Percentiles rank a stretch among this genome's conserved stretches.
These are phyloP conservation scores for Galerina sulciceps DNA, from an alignment of 768 basidiomycete species.

Conservation along the genomic window DNA sequence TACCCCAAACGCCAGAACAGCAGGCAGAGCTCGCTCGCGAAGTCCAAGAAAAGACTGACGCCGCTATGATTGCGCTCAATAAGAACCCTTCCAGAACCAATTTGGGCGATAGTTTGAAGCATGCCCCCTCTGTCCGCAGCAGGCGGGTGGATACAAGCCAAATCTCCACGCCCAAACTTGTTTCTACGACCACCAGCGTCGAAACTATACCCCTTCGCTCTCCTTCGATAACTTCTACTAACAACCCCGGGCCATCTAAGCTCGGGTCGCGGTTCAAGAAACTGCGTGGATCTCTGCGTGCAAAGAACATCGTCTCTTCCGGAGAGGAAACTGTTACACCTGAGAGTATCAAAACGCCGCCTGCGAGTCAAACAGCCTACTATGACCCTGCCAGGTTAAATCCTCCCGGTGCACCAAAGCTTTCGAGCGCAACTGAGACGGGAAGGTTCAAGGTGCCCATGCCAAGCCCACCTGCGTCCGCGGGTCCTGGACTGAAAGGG, in stretches of 20 bases:
- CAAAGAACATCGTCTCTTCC: constrained; percentile 44
- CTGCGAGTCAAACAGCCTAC: constrained; percentile 38
- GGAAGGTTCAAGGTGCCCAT: constrained; percentile 58
- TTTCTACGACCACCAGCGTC: constrained; percentile 71
- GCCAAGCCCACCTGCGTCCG: constrained; percentile 69
- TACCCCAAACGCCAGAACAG: constrained; percentile 48
- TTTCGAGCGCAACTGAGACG: constrained; percentile 54
- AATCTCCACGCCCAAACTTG: constrained; percentile 67
- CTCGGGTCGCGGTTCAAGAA: constrained; percentile 77
- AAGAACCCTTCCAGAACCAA: constrained; percentile 50
- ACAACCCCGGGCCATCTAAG: constrained; percentile 51
- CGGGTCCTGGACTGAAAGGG: constrained; percentile 75
- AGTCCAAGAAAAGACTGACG: constrained; percentile 70
- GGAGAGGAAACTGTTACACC: constrained; percentile 54
- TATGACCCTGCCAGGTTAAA: constrained; percentile 46
- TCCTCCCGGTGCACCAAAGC: constrained; percentile 34
- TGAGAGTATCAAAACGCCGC: constrained; percentile 41
- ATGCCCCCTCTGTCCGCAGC: constrained; percentile 43
- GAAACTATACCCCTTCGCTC: constrained; percentile 67
- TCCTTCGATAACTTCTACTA: constrained; percentile 50
- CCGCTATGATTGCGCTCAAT: constrained; percentile 64
- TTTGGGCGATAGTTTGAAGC: constrained; percentile 42
- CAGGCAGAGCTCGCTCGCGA: constrained; percentile 63
- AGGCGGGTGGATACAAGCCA: constrained; percentile 64
- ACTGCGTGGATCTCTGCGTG: constrained; percentile 69